Percentiles rank a stretch among this genome's conserved stretches.
Conservation (phyloP, 2,329 filamentous ascomycete genomes). For the Epichloe brachyelytri region DNA sequence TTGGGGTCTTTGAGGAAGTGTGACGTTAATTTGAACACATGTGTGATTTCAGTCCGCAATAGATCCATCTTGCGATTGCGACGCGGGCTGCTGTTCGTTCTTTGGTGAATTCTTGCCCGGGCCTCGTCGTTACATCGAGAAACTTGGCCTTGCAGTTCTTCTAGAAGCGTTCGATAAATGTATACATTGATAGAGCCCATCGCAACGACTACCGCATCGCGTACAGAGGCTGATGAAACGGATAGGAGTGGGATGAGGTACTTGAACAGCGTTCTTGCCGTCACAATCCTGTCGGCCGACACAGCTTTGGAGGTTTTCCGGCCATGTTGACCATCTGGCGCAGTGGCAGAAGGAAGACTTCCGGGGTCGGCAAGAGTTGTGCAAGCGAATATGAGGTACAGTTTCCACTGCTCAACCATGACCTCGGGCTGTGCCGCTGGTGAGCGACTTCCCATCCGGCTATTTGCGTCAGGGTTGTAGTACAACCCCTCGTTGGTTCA, state of each 20-base stretch:
- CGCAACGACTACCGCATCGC: conserved; percentile 81
- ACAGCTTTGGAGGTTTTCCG: conserved; percentile 65
- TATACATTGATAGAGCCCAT: conserved; percentile 92
- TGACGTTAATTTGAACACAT: conserved; percentile 89
- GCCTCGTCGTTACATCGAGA: conserved; percentile 80
- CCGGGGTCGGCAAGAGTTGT: conserved; percentile 84
- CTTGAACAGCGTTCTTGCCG: conserved; percentile 79
- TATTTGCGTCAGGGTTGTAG: conserved; percentile 47
- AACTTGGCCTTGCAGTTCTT: conserved; percentile 80
- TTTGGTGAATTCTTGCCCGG: conserved; percentile 72
- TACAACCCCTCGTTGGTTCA: conserved; percentile 53
- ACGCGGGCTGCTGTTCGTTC: conserved; percentile 69
- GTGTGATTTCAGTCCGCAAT: conserved; percentile 84
- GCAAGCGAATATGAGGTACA: conserved; percentile 94
- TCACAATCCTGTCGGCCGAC: conserved; percentile 65
- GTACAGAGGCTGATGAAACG: conserved; percentile 64
- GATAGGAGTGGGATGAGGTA: conserved; percentile 81
- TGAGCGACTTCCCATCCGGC: conserved; percentile 36
- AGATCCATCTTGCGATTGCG: conserved; percentile 76
- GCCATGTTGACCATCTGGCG: conserved; percentile 56
- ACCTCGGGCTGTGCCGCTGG: conserved; percentile 70
- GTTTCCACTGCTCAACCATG: conserved; percentile 92
- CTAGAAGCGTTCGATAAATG: conserved; percentile 79
- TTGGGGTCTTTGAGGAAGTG: conserved; percentile 72
- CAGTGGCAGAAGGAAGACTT: conserved; percentile 26